Evolutionary conservation across 768 basidiomycete genomes (phyloP).

Genomic region (Tephrocybe sp.): DNA sequence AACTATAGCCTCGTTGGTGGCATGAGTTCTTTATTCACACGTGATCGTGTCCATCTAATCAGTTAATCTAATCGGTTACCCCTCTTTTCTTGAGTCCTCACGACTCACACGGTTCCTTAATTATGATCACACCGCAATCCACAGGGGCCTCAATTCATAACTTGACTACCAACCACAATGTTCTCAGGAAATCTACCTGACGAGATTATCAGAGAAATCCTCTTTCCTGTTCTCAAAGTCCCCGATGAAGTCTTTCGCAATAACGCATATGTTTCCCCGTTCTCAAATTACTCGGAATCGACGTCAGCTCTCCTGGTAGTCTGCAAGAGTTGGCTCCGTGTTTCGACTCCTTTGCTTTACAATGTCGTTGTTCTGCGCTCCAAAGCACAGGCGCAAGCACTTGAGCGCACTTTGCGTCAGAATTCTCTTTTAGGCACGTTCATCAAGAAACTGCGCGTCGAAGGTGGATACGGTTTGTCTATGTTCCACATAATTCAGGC

Average conservation of each 20-base stretch:
- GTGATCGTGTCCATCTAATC: neutral
- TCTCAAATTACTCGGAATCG: slow-evolving; percentile 2
- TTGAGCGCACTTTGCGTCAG: slow-evolving; percentile 13
- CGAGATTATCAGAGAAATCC: slow-evolving; percentile 12
- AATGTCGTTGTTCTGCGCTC: slow-evolving; percentile 22
- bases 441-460: slow-evolving; percentile 23
- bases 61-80: neutral
- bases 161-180: neutral
- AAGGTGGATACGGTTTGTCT: slow-evolving; percentile 17
- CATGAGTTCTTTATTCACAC: neutral
- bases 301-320: slow-evolving; percentile 12
- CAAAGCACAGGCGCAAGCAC: slow-evolving; percentile 18
- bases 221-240: slow-evolving; percentile 4
- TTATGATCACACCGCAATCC: neutral
- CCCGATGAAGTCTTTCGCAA: slow-evolving; percentile 6
- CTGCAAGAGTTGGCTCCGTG: slow-evolving; percentile 22
- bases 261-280: neutral
- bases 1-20: neutral
- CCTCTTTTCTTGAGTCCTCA: neutral
- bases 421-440: slow-evolving; percentile 17
- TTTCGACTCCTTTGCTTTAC: slow-evolving; percentile 22
- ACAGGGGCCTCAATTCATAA: neutral
- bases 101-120: too few species aligned
- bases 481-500: slow-evolving; percentile 9
- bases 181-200: slow-evolving; percentile 1